These are phyloP conservation scores for Narthecium ossifragum DNA, from an alignment of 106 monocot genomes.

Conservation along the genomic window DNA sequence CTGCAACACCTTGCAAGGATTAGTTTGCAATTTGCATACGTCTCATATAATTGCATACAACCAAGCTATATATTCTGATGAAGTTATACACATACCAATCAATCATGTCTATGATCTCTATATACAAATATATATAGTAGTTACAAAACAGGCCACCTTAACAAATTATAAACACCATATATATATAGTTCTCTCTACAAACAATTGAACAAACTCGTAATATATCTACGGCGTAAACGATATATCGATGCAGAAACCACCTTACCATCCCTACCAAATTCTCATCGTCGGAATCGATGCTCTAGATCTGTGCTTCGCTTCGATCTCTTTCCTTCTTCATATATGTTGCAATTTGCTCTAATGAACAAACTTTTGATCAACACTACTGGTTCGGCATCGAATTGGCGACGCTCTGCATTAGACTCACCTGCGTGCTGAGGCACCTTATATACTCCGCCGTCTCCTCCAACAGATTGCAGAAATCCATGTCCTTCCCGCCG, in stretches of 20 bases:
- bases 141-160: neutral
- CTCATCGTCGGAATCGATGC: too few species aligned
- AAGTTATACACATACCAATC: too few species aligned
- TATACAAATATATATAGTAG: neutral
- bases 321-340: too few species aligned
- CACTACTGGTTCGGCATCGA: neutral
- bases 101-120: too few species aligned
- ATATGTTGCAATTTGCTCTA: neutral
- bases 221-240: too few species aligned
- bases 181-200: neutral
- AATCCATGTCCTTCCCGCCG: slow-evolving; percentile 30
- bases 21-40: neutral
- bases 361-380: neutral
- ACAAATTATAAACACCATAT: neutral
- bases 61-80: too few species aligned
- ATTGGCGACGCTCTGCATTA: slow-evolving; percentile 32
- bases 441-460: slow-evolving; percentile 29
- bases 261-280: too few species aligned
- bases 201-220: too few species aligned
- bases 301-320: too few species aligned
- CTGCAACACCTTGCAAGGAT: neutral
- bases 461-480: slow-evolving; percentile 36
- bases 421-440: slow-evolving; percentile 30
- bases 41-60: neutral
- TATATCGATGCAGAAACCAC: too few species aligned